These are phyloP conservation scores for Brassica incana DNA, from an alignment of 345 rosid species.

Conservation along the genomic window DNA sequence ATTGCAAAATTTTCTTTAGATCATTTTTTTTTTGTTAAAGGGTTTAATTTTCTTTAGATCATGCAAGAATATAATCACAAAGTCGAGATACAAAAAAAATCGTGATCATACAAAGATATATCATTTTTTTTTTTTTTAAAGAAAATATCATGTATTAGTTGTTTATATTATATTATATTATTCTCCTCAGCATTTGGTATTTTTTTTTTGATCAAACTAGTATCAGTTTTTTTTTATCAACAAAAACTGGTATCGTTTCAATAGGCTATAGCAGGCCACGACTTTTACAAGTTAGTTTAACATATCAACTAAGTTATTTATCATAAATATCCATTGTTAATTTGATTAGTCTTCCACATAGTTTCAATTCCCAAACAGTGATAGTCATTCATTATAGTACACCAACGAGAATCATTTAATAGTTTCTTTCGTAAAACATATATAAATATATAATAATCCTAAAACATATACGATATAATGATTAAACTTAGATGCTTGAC, in stretches of 20 bases:
- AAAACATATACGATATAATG: background rate
- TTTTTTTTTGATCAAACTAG: too few relatives aligned
- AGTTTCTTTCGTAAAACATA: too few relatives aligned
- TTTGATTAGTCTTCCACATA: background rate
- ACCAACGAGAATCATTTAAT: too few relatives aligned
- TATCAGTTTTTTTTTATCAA: too few relatives aligned
- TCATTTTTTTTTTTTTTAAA: background rate
- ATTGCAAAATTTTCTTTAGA: background rate
- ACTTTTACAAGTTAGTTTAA: constrained; percentile 1
- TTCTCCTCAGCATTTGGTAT: background rate
- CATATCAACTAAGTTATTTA: background rate
- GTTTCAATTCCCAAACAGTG: background rate
- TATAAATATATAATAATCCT: background rate
- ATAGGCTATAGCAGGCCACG: background rate
- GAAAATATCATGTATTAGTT: background rate
- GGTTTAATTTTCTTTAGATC: background rate
- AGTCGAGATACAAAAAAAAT: background rate
- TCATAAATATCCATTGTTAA: background rate
- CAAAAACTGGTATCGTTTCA: background rate
- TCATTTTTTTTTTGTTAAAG: too few relatives aligned
- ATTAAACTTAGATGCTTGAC: background rate
- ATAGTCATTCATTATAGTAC: background rate
- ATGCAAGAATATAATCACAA: background rate
- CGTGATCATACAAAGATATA: background rate
- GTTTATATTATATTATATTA: background rate